Conservation (phyloP, 495 filamentous ascomycete species). For the Hapsidospora chrysogenum region DNA sequence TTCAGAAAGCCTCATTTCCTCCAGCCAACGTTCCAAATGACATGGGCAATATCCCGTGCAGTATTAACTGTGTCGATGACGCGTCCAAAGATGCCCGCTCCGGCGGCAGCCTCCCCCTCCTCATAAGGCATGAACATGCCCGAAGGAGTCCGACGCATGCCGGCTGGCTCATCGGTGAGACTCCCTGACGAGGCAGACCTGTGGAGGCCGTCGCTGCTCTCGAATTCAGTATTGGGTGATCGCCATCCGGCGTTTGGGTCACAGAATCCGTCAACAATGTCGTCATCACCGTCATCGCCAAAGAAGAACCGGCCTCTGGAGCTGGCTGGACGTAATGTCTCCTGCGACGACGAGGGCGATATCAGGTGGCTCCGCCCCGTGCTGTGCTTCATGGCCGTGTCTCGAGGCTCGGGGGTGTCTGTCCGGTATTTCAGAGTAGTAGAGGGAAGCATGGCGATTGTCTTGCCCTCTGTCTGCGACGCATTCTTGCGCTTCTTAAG, state of each 20-base stretch:
- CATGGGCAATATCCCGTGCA: constrained; percentile 85
- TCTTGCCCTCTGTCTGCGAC: constrained; percentile 57
- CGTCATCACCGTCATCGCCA: constrained; percentile 19
- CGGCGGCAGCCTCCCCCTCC: constrained; percentile 43
- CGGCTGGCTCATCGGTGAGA: constrained; percentile 24
- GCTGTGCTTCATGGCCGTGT: constrained; percentile 40
- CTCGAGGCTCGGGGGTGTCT: constrained; percentile 55
- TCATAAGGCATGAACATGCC: constrained; percentile 82
- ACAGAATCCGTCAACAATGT: constrained; percentile 34
- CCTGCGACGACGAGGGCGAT: constrained; percentile 55
- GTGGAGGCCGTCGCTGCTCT: constrained; percentile 10
- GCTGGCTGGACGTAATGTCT: constrained; percentile 56
- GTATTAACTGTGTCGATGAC: constrained; percentile 94
- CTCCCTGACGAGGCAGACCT: constrained; percentile 19
- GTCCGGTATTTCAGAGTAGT: constrained; percentile 82
- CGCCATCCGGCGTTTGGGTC: constrained; percentile 9
- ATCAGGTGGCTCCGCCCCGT: constrained; percentile 27
- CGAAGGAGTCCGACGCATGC: constrained; percentile 54
- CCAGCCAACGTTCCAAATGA: constrained; percentile 98
- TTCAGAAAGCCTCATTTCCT: constrained; percentile 49
- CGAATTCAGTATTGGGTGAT: constrained; percentile 4
- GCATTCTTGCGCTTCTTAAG: constrained; percentile 25
- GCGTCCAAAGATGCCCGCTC: constrained; percentile 49
- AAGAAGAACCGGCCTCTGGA: constrained; percentile 55
- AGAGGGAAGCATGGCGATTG: constrained; percentile 81